These are phyloP conservation scores for Aspergillus eucalypticola DNA, from an alignment of 2,329 filamentous ascomycete species.

Conservation along the genomic window DNA sequence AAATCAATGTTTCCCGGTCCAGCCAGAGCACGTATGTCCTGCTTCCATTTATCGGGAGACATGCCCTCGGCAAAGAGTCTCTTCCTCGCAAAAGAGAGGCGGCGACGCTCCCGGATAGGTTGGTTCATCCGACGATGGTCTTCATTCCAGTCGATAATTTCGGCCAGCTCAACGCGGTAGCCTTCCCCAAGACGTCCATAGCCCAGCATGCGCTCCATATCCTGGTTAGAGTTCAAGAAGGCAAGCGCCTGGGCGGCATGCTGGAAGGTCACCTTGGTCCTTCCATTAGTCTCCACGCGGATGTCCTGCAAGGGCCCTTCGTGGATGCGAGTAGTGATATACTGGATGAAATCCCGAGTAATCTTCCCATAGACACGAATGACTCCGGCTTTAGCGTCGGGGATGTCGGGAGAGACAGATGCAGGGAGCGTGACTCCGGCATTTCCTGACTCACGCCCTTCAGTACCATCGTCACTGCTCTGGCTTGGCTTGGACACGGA, in stretches of 20 bases:
- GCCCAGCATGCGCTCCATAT: slow-evolving; percentile 29
- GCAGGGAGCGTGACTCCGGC: slow-evolving; percentile 9
- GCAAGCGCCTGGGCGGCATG: slow-evolving; percentile 37
- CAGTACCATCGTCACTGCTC: slow-evolving; percentile 17
- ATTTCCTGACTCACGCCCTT: background rate
- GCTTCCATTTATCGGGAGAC: slow-evolving; percentile 37
- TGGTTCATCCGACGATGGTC: slow-evolving; percentile 38
- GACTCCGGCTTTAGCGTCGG: slow-evolving; percentile 32
- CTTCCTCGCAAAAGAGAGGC: slow-evolving; percentile 44
- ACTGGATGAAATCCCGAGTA: slow-evolving; percentile 27
- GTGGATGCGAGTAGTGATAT: slow-evolving; percentile 38
- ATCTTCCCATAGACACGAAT: slow-evolving; percentile 29
- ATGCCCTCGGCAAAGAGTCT: slow-evolving; percentile 39
- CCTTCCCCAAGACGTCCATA: slow-evolving; percentile 36
- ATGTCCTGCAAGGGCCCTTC: slow-evolving; percentile 45
- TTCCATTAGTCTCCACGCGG: slow-evolving; percentile 32
- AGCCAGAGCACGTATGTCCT: slow-evolving; percentile 36
- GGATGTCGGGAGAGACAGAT: slow-evolving; percentile 14
- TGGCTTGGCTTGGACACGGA: slow-evolving; percentile 20
- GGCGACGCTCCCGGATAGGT: slow-evolving; percentile 41
- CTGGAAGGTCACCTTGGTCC: slow-evolving; percentile 42
- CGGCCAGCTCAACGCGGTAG: slow-evolving; percentile 31
- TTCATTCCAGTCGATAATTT: slow-evolving; percentile 36
- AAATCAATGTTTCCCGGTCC: slow-evolving; percentile 42
- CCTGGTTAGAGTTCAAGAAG: slow-evolving; percentile 36